Conservation (phyloP, 1,284 basidiomycete species). For the Puccinia coronata region DNA sequence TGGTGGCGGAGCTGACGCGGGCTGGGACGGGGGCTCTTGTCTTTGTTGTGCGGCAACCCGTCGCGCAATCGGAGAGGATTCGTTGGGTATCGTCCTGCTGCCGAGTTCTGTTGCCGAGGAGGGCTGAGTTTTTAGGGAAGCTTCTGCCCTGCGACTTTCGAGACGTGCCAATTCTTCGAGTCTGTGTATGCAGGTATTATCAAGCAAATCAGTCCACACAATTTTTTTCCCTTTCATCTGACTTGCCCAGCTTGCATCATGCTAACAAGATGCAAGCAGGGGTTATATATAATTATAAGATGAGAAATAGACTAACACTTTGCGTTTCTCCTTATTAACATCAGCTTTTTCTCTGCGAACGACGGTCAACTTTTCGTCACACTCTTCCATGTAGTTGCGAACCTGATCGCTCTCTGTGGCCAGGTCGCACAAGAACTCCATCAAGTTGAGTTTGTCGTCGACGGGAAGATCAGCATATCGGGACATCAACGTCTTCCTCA, state of each 20-base stretch:
- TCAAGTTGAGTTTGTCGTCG: conserved; percentile 19
- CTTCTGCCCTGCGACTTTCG: conserved; percentile 8
- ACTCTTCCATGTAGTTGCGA: conserved; percentile 36
- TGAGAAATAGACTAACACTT: conserved; percentile 29
- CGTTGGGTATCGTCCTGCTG: neutral
- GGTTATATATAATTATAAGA: no score
- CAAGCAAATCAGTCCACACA: neutral
- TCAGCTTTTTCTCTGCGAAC: conserved; percentile 36
- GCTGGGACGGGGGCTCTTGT: neutral
- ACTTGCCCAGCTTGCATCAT: no score
- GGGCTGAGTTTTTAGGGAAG: neutral
- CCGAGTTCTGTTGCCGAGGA: neutral
- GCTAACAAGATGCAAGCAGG: no score
- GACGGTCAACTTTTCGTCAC: conserved; percentile 34
- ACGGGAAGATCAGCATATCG: neutral
- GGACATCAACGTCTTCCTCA: conserved; percentile 5
- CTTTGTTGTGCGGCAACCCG: neutral
- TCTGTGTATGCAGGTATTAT: neutral
- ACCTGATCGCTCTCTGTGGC: conserved; percentile 22
- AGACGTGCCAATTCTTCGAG: conserved; percentile 24
- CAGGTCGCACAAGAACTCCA: conserved; percentile 36
- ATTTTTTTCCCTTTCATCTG: no score
- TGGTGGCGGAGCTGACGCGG: neutral
- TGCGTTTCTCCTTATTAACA: conserved; percentile 44
- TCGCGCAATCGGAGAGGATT: neutral